A percentile compares a stretch with the other conserved stretches of the same genome.
phyloP scores from a whole-genome alignment of 805 yeast genomes.

The Vanderwaltozyma verrucispora region DNA sequence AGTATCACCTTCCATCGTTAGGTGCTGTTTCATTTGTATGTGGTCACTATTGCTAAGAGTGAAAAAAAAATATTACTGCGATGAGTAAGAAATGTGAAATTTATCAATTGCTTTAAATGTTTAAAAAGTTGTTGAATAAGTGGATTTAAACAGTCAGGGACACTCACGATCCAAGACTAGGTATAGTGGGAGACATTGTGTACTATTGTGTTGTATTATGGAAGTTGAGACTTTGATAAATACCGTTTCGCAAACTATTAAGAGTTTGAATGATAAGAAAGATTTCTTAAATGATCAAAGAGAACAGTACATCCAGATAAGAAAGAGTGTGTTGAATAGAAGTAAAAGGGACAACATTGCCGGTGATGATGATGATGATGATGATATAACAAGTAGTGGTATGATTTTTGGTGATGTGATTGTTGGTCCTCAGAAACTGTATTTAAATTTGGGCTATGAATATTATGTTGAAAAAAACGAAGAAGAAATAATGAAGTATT shows the following conservation, averaged over 20 bases:
- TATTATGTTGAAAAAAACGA: conserved; percentile 22
- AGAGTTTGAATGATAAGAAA: conserved; percentile 15
- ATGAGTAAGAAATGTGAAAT: too few relatives aligned
- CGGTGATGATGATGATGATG: conserved; percentile 9
- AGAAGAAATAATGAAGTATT: conserved; percentile 17
- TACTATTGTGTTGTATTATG: conserved; percentile 2
- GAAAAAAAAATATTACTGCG: too few relatives aligned
- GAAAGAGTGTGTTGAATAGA: conserved; percentile 5
- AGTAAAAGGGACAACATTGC: background rate
- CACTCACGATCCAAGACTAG: too few relatives aligned
- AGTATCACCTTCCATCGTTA: too few relatives aligned
- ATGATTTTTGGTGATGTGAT: conserved; percentile 24
- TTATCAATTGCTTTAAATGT: too few relatives aligned
- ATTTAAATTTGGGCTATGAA: conserved; percentile 25
- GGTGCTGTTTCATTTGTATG: too few relatives aligned
- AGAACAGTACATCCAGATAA: conserved; percentile 15
- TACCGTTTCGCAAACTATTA: conserved; percentile 16
- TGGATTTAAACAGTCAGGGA: too few relatives aligned
- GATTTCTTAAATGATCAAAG: conserved; percentile 22
- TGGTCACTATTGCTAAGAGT: too few relatives aligned
- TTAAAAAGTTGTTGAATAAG: too few relatives aligned
- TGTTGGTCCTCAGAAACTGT: conserved; percentile 17
- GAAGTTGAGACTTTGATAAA: conserved; percentile 9
- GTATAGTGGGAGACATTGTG: too few relatives aligned
- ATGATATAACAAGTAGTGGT: conserved; percentile 16